These are phyloP conservation scores for Obelidium mucronatum DNA, from an alignment of 192 early-diverging fungal species.

Conservation along the genomic window DNA sequence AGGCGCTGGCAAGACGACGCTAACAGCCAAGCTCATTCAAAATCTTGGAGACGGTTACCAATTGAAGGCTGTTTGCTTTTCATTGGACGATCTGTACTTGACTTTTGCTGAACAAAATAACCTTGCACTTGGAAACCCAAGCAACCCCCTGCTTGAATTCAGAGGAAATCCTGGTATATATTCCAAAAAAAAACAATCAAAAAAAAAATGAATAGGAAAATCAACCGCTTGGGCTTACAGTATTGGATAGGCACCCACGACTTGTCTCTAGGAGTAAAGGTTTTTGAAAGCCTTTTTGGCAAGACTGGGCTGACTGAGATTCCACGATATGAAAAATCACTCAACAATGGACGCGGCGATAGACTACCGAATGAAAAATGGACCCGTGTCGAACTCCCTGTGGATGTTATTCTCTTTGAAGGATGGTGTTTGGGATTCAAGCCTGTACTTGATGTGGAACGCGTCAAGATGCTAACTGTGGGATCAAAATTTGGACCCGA, in stretches of 20 bases:
- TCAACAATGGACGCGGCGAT: constrained; percentile 81
- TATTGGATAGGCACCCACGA: constrained; percentile 76
- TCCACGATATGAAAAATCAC: constrained; percentile 85
- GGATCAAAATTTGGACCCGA: constrained; percentile 7
- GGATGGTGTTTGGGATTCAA: constrained; percentile 91
- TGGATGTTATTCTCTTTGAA: constrained; percentile 89
- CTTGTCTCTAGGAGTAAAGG: constrained; percentile 62
- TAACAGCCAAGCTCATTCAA: constrained; percentile 25
- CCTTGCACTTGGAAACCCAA: constrained; percentile 47
- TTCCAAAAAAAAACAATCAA: too few species aligned
- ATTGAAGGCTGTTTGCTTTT: constrained; percentile 35
- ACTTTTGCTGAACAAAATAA: constrained; percentile 69
- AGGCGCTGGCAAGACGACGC: constrained; percentile 72
- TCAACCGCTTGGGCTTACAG: not conserved
- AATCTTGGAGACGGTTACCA: not conserved
- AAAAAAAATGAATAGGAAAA: too few species aligned
- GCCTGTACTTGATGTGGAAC: constrained; percentile 8
- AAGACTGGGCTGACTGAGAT: constrained; percentile 47
- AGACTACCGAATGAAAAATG: constrained; percentile 67
- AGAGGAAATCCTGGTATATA: constrained; percentile 81
- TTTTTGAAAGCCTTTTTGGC: constrained; percentile 55
- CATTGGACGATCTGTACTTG: constrained; percentile 85
- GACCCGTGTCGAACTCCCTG: constrained; percentile 55
- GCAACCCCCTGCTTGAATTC: constrained; percentile 78
- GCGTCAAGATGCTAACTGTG: not conserved